Evolutionary conservation across 805 yeast species (phyloP).

Genomic region (Cyberlindnera mycetangii): DNA sequence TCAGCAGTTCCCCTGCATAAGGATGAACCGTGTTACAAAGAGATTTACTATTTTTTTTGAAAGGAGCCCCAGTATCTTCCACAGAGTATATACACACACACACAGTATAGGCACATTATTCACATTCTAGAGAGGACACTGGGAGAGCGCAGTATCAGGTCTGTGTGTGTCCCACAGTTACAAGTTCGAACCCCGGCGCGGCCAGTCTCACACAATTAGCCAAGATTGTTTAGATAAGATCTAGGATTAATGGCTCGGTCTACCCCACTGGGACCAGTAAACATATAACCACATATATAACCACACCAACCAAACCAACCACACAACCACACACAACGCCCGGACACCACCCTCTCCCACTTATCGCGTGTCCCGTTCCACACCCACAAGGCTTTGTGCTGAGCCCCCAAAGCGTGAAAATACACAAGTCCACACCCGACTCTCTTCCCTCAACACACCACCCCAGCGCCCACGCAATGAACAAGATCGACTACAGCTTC

Average conservation of each 20-base stretch:
- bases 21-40: constrained; percentile 99
- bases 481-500: constrained; percentile 5
- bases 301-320: no score
- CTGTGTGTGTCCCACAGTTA: neutral
- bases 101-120: no score
- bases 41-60: constrained; percentile 59
- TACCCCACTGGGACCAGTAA: no score
- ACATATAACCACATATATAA: no score
- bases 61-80: no score
- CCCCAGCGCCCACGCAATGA: neutral
- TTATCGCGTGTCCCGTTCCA: no score
- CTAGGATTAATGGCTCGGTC: no score
- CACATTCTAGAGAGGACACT: no score
- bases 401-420: neutral
- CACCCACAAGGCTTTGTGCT: no score
- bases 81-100: no score
- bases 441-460: neutral
- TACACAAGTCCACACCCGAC: neutral
- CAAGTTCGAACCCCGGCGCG: constrained; percentile 3
- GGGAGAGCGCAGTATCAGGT: no score
- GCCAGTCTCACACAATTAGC: neutral
- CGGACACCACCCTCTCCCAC: neutral
- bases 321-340: neutral
- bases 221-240: no score
- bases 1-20: constrained; percentile 99